A percentile compares a stretch with the other conserved stretches of the same genome.
phyloP scores from a whole-genome alignment of 345 rosid genomes.

The thale cress (Arabidopsis thaliana) region TAIR10.1 NC_003075.7:11157001-11157500 shows the following conservation, averaged over 20 bases:
- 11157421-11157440: constrained; percentile 8
- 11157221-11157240: neutral
- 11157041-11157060: constrained; percentile 55
- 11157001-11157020: constrained; percentile 64
- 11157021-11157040: constrained; percentile 59
- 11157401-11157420: constrained; percentile 20
- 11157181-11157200: constrained; percentile 27
- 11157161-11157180: constrained; percentile 28
- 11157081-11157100: constrained; percentile 56
- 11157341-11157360: constrained; percentile 17
- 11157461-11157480: constrained; percentile 23
- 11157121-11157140: constrained; percentile 26
- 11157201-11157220: constrained; percentile 16
- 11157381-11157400: constrained; percentile 28
- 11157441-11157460: constrained; percentile 24
- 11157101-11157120: constrained; percentile 25
- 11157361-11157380: constrained; percentile 8
- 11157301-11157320: neutral
- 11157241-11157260: neutral
- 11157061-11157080: constrained; percentile 68
- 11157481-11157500: neutral
- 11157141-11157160: neutral
- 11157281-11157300: neutral
- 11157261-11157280: constrained; percentile 16
- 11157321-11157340: constrained; percentile 9